Evolutionary conservation across 1,284 basidiomycete species (phyloP), one percentile per base, ranked within the genome.

Genomic region (Bondarzewia mesenterica): DNA sequence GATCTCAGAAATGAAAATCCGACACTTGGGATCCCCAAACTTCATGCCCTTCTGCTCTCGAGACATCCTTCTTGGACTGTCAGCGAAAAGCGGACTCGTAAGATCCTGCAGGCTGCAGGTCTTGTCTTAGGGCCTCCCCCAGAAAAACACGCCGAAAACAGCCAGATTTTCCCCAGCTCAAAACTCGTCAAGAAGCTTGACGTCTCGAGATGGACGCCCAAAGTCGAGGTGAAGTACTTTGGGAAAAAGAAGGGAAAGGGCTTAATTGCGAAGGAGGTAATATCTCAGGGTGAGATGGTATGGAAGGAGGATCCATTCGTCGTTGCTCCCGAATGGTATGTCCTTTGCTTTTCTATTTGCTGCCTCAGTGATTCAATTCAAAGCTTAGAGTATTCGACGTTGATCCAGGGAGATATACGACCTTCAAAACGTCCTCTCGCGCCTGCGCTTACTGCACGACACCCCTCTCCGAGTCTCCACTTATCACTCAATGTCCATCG

Each of bases 241-340:
- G 73, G 80, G 44, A 70, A 74, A 47, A 68, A 73, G 52, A 91
- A 86, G 59, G 91, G 91, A 7, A 93, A 94, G 58, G 92, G 92
- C 0, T 69, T 94, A 25, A 77, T 93, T 1, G 87, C 89, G 1
- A 77, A 67, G 22, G 74, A 79, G 47, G 69, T 74, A 42, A 83
- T 93, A 50, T 64, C 68, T 10, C 74, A 80, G 56, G 89, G 85
- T 0, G 87, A 93, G 53, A 68, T 80, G 7, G 60, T 94, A 5
- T 94, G 91, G 86, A 85, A 82, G 51, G 91, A 94, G 61, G 82
- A 86, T 58, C 83, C 82, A 0, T 87, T 82, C 58, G 63, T 83
- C 42, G 63, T 86, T 16, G 80, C 83, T 18, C 79, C 85, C 14
- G 82, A 86, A 66, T 85, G 81, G 84, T 84, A 60, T 51, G 75